phyloP scores from a whole-genome alignment of 768 basidiomycete genomes.

The Auriculariales sp. region DNA sequence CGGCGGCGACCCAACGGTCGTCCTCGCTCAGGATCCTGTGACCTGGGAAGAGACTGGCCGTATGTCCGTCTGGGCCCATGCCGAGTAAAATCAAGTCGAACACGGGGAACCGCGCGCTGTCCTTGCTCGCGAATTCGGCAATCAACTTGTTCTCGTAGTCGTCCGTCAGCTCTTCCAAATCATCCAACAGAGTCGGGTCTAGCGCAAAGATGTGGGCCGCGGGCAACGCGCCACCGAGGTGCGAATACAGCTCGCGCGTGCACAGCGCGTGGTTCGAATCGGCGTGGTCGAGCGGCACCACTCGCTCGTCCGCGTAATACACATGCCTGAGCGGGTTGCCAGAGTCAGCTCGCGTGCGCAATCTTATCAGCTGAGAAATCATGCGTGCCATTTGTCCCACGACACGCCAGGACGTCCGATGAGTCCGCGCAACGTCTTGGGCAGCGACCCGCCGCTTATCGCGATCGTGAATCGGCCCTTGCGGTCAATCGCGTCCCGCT shows the following conservation, averaged over 20 bases:
- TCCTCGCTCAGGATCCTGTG: conserved; percentile 72
- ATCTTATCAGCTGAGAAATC: background rate
- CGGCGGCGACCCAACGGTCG: conserved; percentile 88
- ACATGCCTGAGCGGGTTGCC: conserved; percentile 56
- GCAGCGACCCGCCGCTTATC: conserved; percentile 85
- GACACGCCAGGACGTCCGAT: conserved; percentile 48
- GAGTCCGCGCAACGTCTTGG: conserved; percentile 64
- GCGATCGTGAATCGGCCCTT: conserved; percentile 87
- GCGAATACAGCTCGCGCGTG: conserved; percentile 56
- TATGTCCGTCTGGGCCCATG: conserved; percentile 97
- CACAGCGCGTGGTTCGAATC: conserved; percentile 87
- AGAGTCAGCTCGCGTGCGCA: background rate
- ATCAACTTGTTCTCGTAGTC: conserved; percentile 78
- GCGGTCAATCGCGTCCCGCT: conserved; percentile 79
- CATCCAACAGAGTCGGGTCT: conserved; percentile 48
- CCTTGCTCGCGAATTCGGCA: conserved; percentile 78
- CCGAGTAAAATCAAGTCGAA: conserved; percentile 97
- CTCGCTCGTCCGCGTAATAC: conserved; percentile 93
- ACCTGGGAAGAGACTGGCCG: conserved; percentile 92
- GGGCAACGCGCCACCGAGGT: conserved; percentile 56
- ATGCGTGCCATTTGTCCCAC: conserved; percentile 88
- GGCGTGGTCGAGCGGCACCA: conserved; percentile 80
- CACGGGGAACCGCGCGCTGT: conserved; percentile 89
- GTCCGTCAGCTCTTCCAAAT: conserved; percentile 70
- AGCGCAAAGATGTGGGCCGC: conserved; percentile 67